Percentiles rank a stretch among this genome's conserved stretches.
Evolutionary conservation across 345 rosid genomes (phyloP).

Genomic region (Eucalyptus curtisii): DNA sequence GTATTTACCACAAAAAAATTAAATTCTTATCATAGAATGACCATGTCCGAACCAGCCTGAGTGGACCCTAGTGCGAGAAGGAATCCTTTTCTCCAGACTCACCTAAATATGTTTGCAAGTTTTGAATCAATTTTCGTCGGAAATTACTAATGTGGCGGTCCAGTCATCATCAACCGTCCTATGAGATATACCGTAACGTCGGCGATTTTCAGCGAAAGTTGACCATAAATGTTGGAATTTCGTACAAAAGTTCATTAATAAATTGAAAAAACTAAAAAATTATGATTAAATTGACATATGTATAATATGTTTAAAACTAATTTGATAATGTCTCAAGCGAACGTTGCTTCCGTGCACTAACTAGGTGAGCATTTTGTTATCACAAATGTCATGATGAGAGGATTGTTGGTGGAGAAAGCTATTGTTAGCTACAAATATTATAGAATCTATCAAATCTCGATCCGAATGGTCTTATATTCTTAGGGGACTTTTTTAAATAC

Average conservation of each 20-base stretch:
- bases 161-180: background rate
- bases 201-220: fast-evolving
- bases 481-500: background rate
- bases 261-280: too few species aligned
- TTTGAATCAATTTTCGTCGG: fast-evolving
- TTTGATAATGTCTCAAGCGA: background rate
- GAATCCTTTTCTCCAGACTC: background rate
- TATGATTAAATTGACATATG: fast-evolving
- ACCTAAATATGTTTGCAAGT: background rate
- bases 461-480: background rate
- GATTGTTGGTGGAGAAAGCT: background rate
- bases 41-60: background rate
- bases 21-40: background rate
- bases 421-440: background rate
- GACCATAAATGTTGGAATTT: too few species aligned
- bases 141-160: background rate
- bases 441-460: background rate
- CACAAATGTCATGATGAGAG: background rate
- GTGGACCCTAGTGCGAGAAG: background rate
- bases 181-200: fast-evolving
- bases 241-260: too few species aligned
- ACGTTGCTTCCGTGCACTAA: background rate
- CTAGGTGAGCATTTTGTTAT: background rate
- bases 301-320: too few species aligned
- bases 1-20: background rate